These are phyloP conservation scores for Lenwebbia sp. DNA, from an alignment of 345 rosid species.

Conservation along the genomic window DNA sequence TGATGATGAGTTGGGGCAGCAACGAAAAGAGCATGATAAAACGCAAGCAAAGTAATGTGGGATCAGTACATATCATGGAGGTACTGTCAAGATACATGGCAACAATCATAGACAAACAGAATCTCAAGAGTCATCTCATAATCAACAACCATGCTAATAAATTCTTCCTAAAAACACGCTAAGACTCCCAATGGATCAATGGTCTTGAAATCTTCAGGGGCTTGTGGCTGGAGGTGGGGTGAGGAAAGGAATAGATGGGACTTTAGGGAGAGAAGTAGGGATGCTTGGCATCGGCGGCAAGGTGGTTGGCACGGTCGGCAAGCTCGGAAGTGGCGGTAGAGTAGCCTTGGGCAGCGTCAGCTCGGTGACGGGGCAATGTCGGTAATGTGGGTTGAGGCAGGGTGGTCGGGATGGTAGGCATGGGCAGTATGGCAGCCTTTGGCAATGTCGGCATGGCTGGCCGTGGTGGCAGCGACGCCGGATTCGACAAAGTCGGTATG, in stretches of 20 bases:
- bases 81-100: not conserved
- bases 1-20: not conserved
- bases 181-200: not conserved
- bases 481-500: not conserved
- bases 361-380: not conserved
- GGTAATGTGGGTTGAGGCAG: conserved; percentile 4
- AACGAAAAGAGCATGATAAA: not conserved
- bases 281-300: conserved; percentile 14
- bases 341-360: not conserved
- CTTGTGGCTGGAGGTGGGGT: conserved; percentile 17
- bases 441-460: not conserved
- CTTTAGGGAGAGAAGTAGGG: conserved; percentile 10
- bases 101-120: not conserved
- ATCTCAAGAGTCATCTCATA: not conserved
- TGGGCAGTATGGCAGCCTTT: not conserved
- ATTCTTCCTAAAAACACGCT: not conserved
- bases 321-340: conserved; percentile 3
- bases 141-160: not conserved
- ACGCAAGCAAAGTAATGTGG: not conserved
- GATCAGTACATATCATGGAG: not conserved
- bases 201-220: not conserved
- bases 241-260: conserved; percentile 26
- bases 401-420: conserved; percentile 1
- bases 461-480: not conserved
- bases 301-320: conserved; percentile 4